Evolutionary conservation across 2,329 filamentous ascomycete species (phyloP).

Genomic region (Xylariaceae sp.): DNA sequence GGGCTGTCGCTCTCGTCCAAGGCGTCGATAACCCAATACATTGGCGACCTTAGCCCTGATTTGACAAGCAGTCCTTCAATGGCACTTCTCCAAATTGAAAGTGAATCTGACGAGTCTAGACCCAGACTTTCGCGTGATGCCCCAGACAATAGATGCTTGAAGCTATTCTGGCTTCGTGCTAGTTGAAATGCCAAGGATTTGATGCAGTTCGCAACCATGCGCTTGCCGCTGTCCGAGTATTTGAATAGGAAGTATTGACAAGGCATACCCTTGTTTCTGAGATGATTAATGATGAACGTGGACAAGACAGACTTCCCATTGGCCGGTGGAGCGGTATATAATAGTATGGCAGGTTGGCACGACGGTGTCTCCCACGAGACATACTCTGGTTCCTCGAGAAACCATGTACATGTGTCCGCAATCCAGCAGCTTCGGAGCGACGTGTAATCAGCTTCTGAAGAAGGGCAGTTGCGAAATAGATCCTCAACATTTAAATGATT

Average conservation of each 20-base stretch:
- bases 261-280: slow-evolving; percentile 3
- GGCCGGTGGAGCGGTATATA: slow-evolving; percentile 12
- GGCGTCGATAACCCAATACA: slow-evolving; percentile 18
- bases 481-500: not conserved
- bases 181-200: slow-evolving; percentile 5
- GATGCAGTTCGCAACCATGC: slow-evolving; percentile 3
- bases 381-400: slow-evolving; percentile 8
- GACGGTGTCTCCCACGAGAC: slow-evolving; percentile 2
- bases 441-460: slow-evolving; percentile 5
- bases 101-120: slow-evolving; percentile 1
- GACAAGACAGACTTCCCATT: slow-evolving; percentile 15
- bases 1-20: slow-evolving; percentile 9
- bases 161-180: not conserved
- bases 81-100: slow-evolving; percentile 9
- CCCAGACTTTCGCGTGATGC: slow-evolving; percentile 4
- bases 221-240: slow-evolving; percentile 7
- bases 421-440: not conserved
- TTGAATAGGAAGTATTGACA: slow-evolving; percentile 14
- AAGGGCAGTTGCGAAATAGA: slow-evolving; percentile 3
- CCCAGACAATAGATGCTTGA: not conserved
- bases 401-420: slow-evolving; percentile 12
- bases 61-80: slow-evolving; percentile 7
- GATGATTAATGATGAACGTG: slow-evolving; percentile 10
- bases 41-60: not conserved
- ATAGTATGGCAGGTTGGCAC: slow-evolving; percentile 5